phyloP scores from a whole-genome alignment of 176 grass and related monocot species.

The Aegilops tauschii region DNA sequence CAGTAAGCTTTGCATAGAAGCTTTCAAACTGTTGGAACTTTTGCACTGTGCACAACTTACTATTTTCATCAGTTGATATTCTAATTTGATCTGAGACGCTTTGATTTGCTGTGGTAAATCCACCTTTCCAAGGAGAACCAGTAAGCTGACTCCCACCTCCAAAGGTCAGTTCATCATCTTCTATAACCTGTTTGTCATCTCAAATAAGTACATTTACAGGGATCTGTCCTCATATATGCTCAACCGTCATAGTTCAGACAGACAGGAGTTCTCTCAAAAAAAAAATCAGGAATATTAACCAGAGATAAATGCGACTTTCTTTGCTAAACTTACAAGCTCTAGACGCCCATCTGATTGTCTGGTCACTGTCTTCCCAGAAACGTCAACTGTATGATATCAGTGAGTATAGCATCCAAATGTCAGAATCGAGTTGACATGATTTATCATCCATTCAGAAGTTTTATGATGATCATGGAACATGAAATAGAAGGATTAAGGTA shows the following conservation, averaged over 20 bases:
- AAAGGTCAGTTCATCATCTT: slow-evolving; percentile 66
- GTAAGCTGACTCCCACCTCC: slow-evolving; percentile 42
- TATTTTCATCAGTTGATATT: slow-evolving; percentile 36
- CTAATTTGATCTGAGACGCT: slow-evolving; percentile 45
- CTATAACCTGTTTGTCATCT: slow-evolving; percentile 62
- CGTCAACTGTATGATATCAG: slow-evolving; percentile 67
- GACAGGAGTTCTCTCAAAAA: slow-evolving; percentile 42
- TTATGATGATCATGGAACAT: not conserved
- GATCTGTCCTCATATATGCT: slow-evolving; percentile 22
- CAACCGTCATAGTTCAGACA: slow-evolving; percentile 40
- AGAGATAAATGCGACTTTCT: slow-evolving; percentile 52
- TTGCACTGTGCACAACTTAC: slow-evolving; percentile 49
- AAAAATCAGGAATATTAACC: slow-evolving; percentile 41
- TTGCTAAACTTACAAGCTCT: slow-evolving; percentile 52
- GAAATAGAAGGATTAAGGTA: not conserved
- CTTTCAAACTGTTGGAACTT: slow-evolving; percentile 71
- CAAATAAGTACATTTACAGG: slow-evolving; percentile 48
- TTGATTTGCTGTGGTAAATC: slow-evolving; percentile 78
- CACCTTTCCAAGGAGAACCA: slow-evolving; percentile 58
- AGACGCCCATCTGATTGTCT: slow-evolving; percentile 50
- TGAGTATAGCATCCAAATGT: slow-evolving; percentile 28
- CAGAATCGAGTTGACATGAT: slow-evolving; percentile 9
- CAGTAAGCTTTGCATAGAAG: slow-evolving; percentile 69
- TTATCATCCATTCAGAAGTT: slow-evolving; percentile 3
- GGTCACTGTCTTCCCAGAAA: slow-evolving; percentile 41